Base-by-base conservation (phyloP, 2,329 filamentous ascomycete genomes). In the Trichoderma sp. region DNA sequence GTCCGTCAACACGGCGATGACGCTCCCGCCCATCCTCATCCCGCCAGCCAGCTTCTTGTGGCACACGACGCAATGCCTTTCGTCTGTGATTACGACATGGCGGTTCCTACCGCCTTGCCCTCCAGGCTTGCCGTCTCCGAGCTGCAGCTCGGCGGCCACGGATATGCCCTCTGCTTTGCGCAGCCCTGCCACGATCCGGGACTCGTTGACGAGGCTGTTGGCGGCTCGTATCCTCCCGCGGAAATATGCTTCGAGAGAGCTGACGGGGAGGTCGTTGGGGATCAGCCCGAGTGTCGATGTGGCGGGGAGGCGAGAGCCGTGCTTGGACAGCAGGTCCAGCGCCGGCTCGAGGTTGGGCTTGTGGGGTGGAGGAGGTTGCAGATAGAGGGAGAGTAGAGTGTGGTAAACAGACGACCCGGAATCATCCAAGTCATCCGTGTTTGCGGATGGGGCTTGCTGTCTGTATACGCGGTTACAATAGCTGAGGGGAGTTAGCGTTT, bases 391-490 rank as follows among this genome's bases (percentile, higher is more conserved):
- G 10, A 99, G 85, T 3, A 99, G 85, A 7, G 89, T 94, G 72
- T 97, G 91, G 76, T 98, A 98, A 72, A 98, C 97, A 14, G 93
- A 94, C 9, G 88, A 86, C 44, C 85, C 79, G 24, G 83, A 78
- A 63, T 88, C 85, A 7, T 82, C 75, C 71, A 71, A 73, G 71
- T 69, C 72, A 73, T 71, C 48, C 39, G 76, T 75, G 43, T 77
- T 70, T 14, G 74, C 69, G 7, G 77, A 69, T 14, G 80, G 74
- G 34, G 85, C 83, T 72, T 86, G 82, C 59, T 82, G 76, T 67
- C 90, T 83, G 77, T 97, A 90, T 65, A 93, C 85, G 67, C 88
- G 88, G 77, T 97, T 97, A 80, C 95, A 98, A 78, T 99, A 92
- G 69, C 90, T 92, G 64, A 17, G 44, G 39, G 17, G 19, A 24